These are phyloP conservation scores for Candida schatavii DNA, from an alignment of 805 yeast genomes.

Conservation along the genomic window DNA sequence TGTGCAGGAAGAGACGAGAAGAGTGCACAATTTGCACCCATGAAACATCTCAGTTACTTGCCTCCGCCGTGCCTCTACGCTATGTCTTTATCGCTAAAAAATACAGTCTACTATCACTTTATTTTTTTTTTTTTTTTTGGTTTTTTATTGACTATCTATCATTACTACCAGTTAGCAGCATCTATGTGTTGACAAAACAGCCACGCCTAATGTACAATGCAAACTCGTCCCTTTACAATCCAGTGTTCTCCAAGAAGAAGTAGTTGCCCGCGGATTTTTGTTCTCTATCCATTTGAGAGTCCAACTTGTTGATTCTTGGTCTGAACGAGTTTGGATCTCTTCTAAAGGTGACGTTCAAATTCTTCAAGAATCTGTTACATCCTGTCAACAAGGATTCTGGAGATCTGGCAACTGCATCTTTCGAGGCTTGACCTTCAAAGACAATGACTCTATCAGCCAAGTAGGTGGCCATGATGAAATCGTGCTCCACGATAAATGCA, in stretches of 20 bases:
- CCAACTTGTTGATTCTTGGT: conserved; percentile 97
- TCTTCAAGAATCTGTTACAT: conserved; percentile 94
- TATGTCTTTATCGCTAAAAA: no score
- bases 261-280: conserved; percentile 91
- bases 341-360: conserved; percentile 96
- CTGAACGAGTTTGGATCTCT: conserved; percentile 98
- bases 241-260: conserved; percentile 82
- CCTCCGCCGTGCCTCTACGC: no score
- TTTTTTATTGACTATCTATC: no score
- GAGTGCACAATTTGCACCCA: no score
- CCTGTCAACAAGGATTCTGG: conserved; percentile 96
- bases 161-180: no score
- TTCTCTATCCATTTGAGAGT: conserved; percentile 98
- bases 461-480: conserved; percentile 99
- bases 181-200: no score
- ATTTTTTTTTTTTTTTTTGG: no score
- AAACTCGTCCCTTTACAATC: conserved; percentile 23
- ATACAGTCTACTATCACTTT: no score
- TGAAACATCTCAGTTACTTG: no score
- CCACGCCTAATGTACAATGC: conserved; percentile 14
- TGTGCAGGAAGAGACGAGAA: not conserved
- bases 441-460: conserved; percentile 98
- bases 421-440: conserved; percentile 92
- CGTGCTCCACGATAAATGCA: conserved; percentile 99
- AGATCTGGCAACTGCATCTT: conserved; percentile 75